Conservation (phyloP, 768 basidiomycete genomes). For the Pholiota microspora region DNA sequence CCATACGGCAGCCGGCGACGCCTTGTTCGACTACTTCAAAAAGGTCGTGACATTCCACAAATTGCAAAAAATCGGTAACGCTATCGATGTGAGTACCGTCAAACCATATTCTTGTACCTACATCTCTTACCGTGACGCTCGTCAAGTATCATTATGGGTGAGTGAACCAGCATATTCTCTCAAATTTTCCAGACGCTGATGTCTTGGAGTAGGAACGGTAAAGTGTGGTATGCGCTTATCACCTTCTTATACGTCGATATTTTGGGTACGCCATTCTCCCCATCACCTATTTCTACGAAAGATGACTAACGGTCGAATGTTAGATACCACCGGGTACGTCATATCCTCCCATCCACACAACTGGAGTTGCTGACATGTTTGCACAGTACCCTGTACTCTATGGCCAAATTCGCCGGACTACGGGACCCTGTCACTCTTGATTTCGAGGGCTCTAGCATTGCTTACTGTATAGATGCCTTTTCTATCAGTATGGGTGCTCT, state of each 20-base stretch:
- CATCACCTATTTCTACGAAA: background rate
- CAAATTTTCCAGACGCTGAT: background rate
- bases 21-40: conserved; percentile 82
- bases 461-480: conserved; percentile 83
- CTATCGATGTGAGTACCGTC: conserved; percentile 52
- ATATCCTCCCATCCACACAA: background rate
- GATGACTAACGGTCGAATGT: background rate
- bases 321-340: conserved; percentile 49
- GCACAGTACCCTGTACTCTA: conserved; percentile 78
- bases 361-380: conserved; percentile 19
- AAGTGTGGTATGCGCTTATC: conserved; percentile 83
- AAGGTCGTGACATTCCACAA: conserved; percentile 76
- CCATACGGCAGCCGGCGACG: conserved; percentile 63
- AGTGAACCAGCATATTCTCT: conserved; percentile 3
- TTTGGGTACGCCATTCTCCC: conserved; percentile 45
- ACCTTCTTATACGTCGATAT: conserved; percentile 92
- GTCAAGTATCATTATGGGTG: conserved; percentile 47
- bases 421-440: conserved; percentile 83
- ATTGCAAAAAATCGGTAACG: conserved; percentile 60
- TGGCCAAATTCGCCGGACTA: conserved; percentile 90
- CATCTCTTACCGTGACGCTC: background rate
- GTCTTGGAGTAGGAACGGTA: conserved; percentile 50
- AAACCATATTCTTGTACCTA: background rate
- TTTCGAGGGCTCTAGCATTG: conserved; percentile 80
- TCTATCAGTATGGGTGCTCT: conserved; percentile 80